These are phyloP conservation scores for Plenodomus biglobosus DNA, from an alignment of 2,329 filamentous ascomycete species.

Conservation along the genomic window DNA sequence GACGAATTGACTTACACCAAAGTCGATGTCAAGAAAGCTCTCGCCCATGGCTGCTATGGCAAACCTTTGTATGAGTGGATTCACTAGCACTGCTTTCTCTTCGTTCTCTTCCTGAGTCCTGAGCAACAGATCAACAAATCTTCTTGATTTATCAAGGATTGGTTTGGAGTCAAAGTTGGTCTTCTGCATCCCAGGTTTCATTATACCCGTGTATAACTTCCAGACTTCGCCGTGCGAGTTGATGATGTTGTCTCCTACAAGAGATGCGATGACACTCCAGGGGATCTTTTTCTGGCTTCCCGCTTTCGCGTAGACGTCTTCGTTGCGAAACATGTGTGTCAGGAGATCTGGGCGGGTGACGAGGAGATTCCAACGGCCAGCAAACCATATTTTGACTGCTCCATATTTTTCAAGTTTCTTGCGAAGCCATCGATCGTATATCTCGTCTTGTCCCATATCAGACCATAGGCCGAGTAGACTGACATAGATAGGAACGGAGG, in stretches of 20 bases:
- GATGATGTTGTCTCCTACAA: slow-evolving; percentile 42
- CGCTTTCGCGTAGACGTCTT: slow-evolving; percentile 35
- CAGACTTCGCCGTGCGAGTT: slow-evolving; percentile 34
- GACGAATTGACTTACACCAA: not conserved
- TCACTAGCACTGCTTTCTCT: not conserved
- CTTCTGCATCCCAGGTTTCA: slow-evolving; percentile 35
- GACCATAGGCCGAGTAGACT: slow-evolving; percentile 47
- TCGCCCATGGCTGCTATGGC: not conserved
- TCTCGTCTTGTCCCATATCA: slow-evolving; percentile 49
- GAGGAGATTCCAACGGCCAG: slow-evolving; percentile 53
- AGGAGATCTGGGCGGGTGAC: slow-evolving; percentile 50
- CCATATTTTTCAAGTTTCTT: slow-evolving; percentile 45
- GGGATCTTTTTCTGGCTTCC: slow-evolving; percentile 40
- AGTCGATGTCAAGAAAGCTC: not conserved
- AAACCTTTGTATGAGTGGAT: not conserved
- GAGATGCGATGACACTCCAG: slow-evolving; percentile 31
- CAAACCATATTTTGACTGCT: slow-evolving; percentile 55
- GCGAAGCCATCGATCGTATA: slow-evolving; percentile 46
- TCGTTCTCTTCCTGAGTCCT: slow-evolving; percentile 9
- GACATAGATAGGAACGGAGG: slow-evolving; percentile 50
- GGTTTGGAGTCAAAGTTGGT: too few species aligned
- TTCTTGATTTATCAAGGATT: too few species aligned
- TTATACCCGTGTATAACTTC: slow-evolving; percentile 32
- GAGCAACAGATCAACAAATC: slow-evolving; percentile 11
- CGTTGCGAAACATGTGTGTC: slow-evolving; percentile 42